These are phyloP conservation scores for Pseudocercospora fijiensis DNA, from an alignment of 2,329 filamentous ascomycete genomes.

Conservation along the genomic window DNA sequence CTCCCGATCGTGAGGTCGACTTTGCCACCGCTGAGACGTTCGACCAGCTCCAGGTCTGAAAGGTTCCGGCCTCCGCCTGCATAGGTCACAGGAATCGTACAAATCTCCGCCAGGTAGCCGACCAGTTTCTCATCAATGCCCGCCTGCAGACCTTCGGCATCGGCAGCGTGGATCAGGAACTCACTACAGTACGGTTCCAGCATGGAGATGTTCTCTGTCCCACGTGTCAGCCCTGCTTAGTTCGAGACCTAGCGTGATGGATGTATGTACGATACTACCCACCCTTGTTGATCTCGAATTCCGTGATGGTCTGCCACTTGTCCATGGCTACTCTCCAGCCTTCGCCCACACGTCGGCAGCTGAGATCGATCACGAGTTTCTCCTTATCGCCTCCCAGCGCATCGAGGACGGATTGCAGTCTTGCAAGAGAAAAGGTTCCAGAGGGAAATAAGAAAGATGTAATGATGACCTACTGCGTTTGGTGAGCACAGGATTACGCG, in stretches of 20 bases:
- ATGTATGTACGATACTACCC: too few species aligned
- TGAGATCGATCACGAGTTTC: slow-evolving; percentile 91
- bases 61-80: slow-evolving; percentile 86
- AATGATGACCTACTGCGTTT: slow-evolving; percentile 76
- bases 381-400: slow-evolving; percentile 70
- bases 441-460: slow-evolving; percentile 91
- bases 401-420: slow-evolving; percentile 70
- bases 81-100: slow-evolving; percentile 89
- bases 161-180: slow-evolving; percentile 94
- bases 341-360: slow-evolving; percentile 73
- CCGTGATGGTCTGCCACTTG: slow-evolving; percentile 97
- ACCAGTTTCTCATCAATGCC: slow-evolving; percentile 89
- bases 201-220: slow-evolving; percentile 70
- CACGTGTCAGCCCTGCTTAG: slow-evolving; percentile 23
- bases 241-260: not conserved
- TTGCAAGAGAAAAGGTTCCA: slow-evolving; percentile 73
- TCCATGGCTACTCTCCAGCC: slow-evolving; percentile 98
- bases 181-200: slow-evolving; percentile 93
- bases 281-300: slow-evolving; percentile 91
- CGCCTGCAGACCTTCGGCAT: slow-evolving; percentile 89
- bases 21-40: slow-evolving; percentile 71
- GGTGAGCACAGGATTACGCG: slow-evolving; percentile 13
- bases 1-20: slow-evolving; percentile 96
- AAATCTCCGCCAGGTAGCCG: slow-evolving; percentile 74
- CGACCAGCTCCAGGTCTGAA: slow-evolving; percentile 78